These are phyloP conservation scores for Ophiognomonia clavigignenti-juglandacearum DNA, from an alignment of 2,329 filamentous ascomycete species.

Conservation along the genomic window DNA sequence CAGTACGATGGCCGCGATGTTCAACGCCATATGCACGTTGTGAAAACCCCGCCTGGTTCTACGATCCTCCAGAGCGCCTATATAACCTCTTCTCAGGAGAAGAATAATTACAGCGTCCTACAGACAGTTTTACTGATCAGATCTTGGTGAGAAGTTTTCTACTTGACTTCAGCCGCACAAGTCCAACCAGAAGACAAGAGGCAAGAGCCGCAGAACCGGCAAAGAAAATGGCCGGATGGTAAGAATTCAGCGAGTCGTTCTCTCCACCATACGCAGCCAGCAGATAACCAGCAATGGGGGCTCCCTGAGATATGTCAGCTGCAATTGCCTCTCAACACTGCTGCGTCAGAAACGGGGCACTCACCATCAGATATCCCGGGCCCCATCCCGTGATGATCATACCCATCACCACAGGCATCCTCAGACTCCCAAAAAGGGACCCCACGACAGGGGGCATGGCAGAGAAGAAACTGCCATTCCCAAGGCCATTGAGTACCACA, in stretches of 20 bases:
- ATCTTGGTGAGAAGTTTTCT: slow-evolving; percentile 31
- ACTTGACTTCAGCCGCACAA: slow-evolving; percentile 39
- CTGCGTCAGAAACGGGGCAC: slow-evolving; percentile 17
- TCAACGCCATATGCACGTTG: no score
- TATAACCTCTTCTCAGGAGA: no score
- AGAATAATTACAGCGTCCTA: no score
- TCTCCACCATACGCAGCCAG: slow-evolving; percentile 50
- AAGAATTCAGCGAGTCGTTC: slow-evolving; percentile 43
- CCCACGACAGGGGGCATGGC: slow-evolving; percentile 60
- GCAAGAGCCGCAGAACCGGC: slow-evolving; percentile 48
- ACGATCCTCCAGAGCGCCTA: no score
- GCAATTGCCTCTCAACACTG: neutral
- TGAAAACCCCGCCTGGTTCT: no score
- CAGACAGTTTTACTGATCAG: slow-evolving; percentile 14
- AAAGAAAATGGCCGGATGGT: slow-evolving; percentile 58
- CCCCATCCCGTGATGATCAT: slow-evolving; percentile 60
- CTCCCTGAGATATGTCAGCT: slow-evolving; percentile 32
- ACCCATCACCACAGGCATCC: slow-evolving; percentile 52
- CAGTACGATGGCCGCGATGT: no score
- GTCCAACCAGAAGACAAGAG: slow-evolving; percentile 36
- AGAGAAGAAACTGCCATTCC: slow-evolving; percentile 60
- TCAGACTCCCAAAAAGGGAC: slow-evolving; percentile 51
- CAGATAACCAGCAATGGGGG: slow-evolving; percentile 57
- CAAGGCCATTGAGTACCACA: slow-evolving; percentile 53
- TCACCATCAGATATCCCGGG: slow-evolving; percentile 55